Conservation (phyloP, 2,329 filamentous ascomycete genomes). For the Lecanicillium sp. region DNA sequence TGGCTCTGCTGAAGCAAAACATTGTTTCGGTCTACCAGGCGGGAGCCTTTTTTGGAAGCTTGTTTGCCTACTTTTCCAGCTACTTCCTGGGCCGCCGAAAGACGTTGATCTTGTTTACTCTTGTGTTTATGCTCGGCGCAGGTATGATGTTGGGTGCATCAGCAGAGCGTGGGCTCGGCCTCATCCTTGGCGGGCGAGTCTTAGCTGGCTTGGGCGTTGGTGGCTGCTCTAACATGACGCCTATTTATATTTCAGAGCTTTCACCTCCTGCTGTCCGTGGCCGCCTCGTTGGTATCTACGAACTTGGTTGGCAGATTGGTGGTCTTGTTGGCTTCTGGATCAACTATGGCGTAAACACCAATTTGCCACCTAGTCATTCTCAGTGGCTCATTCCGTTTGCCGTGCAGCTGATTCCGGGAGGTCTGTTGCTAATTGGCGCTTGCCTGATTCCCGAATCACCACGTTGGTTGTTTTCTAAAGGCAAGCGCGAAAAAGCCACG, state of each 20-base stretch:
- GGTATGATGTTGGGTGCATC: constrained; percentile 64
- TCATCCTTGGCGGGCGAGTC: constrained; percentile 54
- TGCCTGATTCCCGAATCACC: constrained; percentile 57
- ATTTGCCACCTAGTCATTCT: constrained; percentile 33
- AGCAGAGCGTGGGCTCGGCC: constrained; percentile 51
- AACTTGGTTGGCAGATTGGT: constrained; percentile 57
- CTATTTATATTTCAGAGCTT: constrained; percentile 53
- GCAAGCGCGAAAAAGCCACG: constrained; percentile 49
- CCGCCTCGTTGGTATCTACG: constrained; percentile 57
- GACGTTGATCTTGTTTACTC: constrained; percentile 51
- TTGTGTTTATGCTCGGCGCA: constrained; percentile 62
- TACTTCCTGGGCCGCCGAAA: constrained; percentile 60
- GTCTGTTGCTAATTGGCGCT: constrained; percentile 50
- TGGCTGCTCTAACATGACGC: constrained; percentile 53
- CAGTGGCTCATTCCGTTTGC: constrained; percentile 61
- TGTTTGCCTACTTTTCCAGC: constrained; percentile 57
- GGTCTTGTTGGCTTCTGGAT: constrained; percentile 58
- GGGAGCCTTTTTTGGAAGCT: constrained; percentile 74
- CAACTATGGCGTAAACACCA: constrained; percentile 52
- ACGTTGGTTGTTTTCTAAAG: constrained; percentile 59
- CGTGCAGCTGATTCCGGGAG: constrained; percentile 59
- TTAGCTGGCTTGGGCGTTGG: constrained; percentile 57
- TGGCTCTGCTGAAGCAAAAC: constrained; percentile 59
- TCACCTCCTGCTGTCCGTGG: constrained; percentile 56
- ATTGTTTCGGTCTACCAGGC: constrained; percentile 78